These are phyloP conservation scores for Daldinia grandis DNA, from an alignment of 495 filamentous ascomycete species.

Conservation along the genomic window DNA sequence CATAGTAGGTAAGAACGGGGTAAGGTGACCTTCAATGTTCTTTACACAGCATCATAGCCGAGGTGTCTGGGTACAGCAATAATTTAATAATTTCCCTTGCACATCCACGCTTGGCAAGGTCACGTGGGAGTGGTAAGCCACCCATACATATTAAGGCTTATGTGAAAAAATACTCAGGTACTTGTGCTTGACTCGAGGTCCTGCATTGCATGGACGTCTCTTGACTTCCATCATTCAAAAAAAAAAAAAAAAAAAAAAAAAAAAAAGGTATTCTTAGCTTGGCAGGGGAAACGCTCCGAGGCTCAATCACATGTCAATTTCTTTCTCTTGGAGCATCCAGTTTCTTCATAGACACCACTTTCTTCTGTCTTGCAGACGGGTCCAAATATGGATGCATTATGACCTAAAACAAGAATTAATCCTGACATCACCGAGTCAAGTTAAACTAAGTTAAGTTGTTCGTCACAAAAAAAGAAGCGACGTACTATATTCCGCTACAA, in stretches of 20 bases:
- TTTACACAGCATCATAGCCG: constrained; percentile 12
- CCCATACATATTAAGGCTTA: background rate
- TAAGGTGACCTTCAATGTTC: background rate
- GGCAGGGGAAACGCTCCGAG: constrained; percentile 37
- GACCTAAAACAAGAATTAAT: constrained; percentile 20
- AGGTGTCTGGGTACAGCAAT: constrained; percentile 12
- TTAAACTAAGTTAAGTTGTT: constrained; percentile 14
- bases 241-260: too few relatives aligned
- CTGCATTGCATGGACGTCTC: constrained; percentile 32
- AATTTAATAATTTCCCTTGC: constrained; percentile 6
- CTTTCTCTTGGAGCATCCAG: background rate
- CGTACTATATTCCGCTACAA: constrained; percentile 11
- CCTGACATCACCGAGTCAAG: constrained; percentile 20
- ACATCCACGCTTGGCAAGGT: too few relatives aligned
- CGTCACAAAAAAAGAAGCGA: constrained; percentile 7
- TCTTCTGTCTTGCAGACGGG: background rate
- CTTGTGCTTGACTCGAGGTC: constrained; percentile 26
- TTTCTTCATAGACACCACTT: constrained; percentile 5
- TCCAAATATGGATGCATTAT: constrained; percentile 14
- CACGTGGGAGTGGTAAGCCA: too few relatives aligned
- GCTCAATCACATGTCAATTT: constrained; percentile 40
- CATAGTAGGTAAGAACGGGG: constrained; percentile 1
- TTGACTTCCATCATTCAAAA: constrained; percentile 21
- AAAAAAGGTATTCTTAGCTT: constrained; percentile 32
- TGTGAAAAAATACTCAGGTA: background rate